These are phyloP conservation scores for Chlorella sorokiniana DNA, from an alignment of 139 green algal species.

Conservation along the genomic window DNA sequence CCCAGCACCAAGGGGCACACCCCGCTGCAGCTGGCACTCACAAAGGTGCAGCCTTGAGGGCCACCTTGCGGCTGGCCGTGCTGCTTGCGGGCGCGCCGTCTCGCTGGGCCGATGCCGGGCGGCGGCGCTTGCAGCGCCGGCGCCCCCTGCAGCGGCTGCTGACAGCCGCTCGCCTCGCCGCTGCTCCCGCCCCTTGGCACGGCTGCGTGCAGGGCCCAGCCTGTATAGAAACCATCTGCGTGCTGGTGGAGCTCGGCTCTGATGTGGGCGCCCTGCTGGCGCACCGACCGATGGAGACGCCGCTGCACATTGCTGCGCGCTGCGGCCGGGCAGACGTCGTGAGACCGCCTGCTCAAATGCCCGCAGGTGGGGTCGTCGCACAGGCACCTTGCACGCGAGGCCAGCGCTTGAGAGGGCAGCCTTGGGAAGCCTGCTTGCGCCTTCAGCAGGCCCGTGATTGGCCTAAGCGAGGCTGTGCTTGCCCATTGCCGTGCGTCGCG, in stretches of 20 bases:
- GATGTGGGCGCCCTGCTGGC: constrained; percentile 40
- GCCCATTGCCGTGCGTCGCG: no score
- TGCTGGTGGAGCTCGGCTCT: constrained; percentile 60
- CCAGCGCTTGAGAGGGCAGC: background rate
- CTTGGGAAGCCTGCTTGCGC: background rate
- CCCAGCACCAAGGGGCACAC: constrained; percentile 50
- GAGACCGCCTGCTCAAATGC: constrained; percentile 5
- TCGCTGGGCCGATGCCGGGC: background rate
- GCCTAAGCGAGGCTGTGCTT: no score
- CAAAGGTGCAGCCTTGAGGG: constrained; percentile 52
- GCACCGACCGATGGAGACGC: constrained; percentile 49
- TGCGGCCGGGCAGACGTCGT: constrained; percentile 54
- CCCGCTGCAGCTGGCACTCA: constrained; percentile 54
- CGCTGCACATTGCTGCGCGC: constrained; percentile 63
- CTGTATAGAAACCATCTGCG: constrained; percentile 59
- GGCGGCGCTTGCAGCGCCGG: background rate
- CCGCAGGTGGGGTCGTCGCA: constrained; percentile 3
- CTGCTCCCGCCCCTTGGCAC: no score
- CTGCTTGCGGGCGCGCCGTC: background rate
- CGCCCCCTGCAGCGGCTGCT: no score
- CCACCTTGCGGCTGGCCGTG: background rate
- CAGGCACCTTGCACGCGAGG: background rate
- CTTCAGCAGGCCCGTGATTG: no score
- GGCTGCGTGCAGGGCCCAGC: constrained; percentile 50
- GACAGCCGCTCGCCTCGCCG: no score